phyloP scores from a whole-genome alignment of 2,329 filamentous ascomycete species.

The Penicillium freii region DNA sequence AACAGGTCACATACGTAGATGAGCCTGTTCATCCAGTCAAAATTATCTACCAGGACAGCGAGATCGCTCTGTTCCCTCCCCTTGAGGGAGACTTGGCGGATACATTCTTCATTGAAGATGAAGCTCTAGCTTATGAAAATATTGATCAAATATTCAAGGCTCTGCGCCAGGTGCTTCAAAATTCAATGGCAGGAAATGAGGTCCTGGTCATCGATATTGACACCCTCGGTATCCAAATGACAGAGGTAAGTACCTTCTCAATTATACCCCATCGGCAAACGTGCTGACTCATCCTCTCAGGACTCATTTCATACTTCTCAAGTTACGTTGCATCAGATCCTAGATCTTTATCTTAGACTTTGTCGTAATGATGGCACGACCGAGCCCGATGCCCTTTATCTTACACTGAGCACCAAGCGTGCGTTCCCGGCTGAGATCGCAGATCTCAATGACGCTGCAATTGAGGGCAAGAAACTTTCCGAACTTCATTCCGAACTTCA shows the following conservation, averaged over 20 bases:
- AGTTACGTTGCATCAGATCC: constrained; percentile 56
- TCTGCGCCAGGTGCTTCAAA: constrained; percentile 55
- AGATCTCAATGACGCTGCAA: constrained; percentile 53
- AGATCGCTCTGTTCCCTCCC: constrained; percentile 60
- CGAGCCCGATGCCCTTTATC: constrained; percentile 56
- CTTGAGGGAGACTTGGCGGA: constrained; percentile 53
- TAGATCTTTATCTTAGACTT: constrained; percentile 59
- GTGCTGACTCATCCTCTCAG: constrained; percentile 40
- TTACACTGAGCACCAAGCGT: constrained; percentile 55
- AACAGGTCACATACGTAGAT: constrained; percentile 9
- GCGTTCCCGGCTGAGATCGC: constrained; percentile 55
- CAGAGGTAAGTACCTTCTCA: constrained; percentile 53
- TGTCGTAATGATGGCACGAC: constrained; percentile 58
- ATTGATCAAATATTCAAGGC: constrained; percentile 57
- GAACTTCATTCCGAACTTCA: constrained; percentile 47
- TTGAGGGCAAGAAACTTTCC: constrained; percentile 58
- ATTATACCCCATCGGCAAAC: background rate
- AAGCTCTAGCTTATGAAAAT: constrained; percentile 52
- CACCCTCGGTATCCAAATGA: constrained; percentile 55
- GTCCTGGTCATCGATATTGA: constrained; percentile 58
- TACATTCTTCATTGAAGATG: constrained; percentile 57
- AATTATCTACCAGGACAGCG: constrained; percentile 55
- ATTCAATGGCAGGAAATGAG: constrained; percentile 56
- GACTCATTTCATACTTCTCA: constrained; percentile 50
- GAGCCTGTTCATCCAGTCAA: constrained; percentile 48